Base-by-base conservation (phyloP, 352 stramenopile species). In the Globisporangium perplexum region DNA sequence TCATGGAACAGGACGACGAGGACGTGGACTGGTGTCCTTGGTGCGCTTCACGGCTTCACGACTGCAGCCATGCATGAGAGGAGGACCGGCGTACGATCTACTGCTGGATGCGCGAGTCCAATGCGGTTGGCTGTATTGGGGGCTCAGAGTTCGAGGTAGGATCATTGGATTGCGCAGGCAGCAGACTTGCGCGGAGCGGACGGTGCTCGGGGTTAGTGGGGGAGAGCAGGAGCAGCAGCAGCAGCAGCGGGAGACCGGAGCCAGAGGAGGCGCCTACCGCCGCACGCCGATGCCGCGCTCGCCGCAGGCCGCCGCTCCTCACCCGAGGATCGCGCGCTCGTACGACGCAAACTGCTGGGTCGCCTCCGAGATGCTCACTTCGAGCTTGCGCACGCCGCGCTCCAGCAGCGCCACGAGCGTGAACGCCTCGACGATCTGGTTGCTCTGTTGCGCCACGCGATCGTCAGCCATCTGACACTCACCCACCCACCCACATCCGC, bases 321-420 rank as follows among this genome's bases (percentile, higher is more conserved):
- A 83, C 33, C 65, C 64, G 31, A 87, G 50, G 51, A 94, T 82
- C 31, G 68, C 72, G 59, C 81, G 79, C 57, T 93, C 82, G 60
- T 90, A 91, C 23, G 80, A 82, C 11, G 84, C 84, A 53, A 93
- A 85, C 59, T 98, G 95, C 57, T 96, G 86, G 28, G 84, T 71
- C 33, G 90, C 90, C 63, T 98, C 95, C 22, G 90, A 93, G 58
- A 98, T 96, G 64, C 83, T 96, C 28, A 98, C 85, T 72, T 98
- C 92, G 60, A 98, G 82, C 66, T 93, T 95, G 23, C 71, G 73
- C 33, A 83, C 84, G 18, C 83, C 80, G 17, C 84, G 84, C n/a
- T 86, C 76, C 58, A 92, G 53, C 22, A 95, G 67, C 14, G 84
- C 75, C 33, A 74, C 69, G 31, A 93, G 67, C 17, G 83, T 93